These are phyloP conservation scores for Beauveria asiatica DNA, from an alignment of 2,329 filamentous ascomycete genomes.

Conservation along the genomic window DNA sequence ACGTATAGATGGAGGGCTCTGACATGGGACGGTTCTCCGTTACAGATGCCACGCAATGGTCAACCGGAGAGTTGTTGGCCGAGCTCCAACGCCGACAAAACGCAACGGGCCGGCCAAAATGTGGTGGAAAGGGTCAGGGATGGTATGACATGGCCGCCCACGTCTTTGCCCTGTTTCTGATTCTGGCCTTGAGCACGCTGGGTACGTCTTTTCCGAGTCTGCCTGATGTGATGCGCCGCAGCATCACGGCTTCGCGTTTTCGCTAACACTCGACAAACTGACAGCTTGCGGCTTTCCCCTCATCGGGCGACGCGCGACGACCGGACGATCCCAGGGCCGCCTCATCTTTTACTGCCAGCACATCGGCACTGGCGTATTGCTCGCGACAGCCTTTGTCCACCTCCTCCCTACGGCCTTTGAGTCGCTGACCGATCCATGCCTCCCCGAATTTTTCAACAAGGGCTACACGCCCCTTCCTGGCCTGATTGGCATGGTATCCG, in stretches of 20 bases:
- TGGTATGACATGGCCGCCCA: constrained; percentile 60
- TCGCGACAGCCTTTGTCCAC: constrained; percentile 80
- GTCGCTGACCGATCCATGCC: constrained; percentile 59
- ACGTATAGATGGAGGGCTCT: background rate
- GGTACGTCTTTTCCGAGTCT: constrained; percentile 29
- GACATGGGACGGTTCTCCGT: background rate
- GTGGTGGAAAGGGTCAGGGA: constrained; percentile 43
- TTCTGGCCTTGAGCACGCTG: constrained; percentile 51
- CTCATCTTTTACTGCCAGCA: constrained; percentile 63
- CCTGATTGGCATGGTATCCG: constrained; percentile 71
- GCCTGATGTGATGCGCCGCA: background rate
- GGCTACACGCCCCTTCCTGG: constrained; percentile 75
- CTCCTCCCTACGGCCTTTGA: constrained; percentile 60
- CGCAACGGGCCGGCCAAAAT: constrained; percentile 35
- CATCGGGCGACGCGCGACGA: constrained; percentile 50
- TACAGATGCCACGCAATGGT: constrained; percentile 32
- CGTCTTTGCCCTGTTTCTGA: constrained; percentile 58
- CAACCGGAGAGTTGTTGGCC: constrained; percentile 42
- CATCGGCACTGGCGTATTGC: constrained; percentile 76
- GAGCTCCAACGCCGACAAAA: constrained; percentile 42
- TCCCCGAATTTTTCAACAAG: constrained; percentile 70
- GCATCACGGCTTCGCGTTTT: constrained; percentile 5
- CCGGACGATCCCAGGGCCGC: constrained; percentile 47
- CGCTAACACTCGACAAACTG: background rate
- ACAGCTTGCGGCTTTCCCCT: constrained; percentile 58